These are phyloP conservation scores for Talaromyces sp. DNA, from an alignment of 2,329 filamentous ascomycete species.

Conservation along the genomic window DNA sequence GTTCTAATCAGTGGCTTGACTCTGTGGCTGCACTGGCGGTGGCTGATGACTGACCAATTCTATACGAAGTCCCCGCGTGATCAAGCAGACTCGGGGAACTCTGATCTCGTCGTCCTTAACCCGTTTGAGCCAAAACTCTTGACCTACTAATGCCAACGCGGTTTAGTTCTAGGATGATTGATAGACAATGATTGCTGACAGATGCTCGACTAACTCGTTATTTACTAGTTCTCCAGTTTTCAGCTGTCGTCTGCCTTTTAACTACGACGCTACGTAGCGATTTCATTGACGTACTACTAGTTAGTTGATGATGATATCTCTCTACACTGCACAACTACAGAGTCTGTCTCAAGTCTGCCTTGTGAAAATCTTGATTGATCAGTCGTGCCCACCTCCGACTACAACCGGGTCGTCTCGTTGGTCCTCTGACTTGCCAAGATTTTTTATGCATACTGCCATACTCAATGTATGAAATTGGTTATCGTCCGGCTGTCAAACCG, in stretches of 20 bases:
- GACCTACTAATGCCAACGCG: not conserved
- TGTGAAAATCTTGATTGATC: conserved; percentile 4
- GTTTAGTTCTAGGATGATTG: not conserved
- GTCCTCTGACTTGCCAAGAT: not conserved
- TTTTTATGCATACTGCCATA: not conserved
- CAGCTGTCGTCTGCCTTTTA: conserved; percentile 4
- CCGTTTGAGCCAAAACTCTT: not conserved
- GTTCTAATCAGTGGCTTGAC: not conserved
- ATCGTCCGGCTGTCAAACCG: not conserved
- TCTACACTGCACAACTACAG: no score
- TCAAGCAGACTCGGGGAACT: not conserved
- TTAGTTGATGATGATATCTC: not conserved
- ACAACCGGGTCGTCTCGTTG: not conserved
- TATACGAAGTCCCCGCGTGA: conserved; percentile 1
- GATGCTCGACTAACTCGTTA: not conserved
- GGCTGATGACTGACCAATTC: not conserved
- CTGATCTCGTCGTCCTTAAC: not conserved
- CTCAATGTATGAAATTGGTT: not conserved
- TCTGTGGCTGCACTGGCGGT: conserved; percentile 5
- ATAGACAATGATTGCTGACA: not conserved
- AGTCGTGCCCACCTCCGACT: not conserved
- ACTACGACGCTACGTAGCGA: not conserved
- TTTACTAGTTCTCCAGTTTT: not conserved
- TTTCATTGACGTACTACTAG: not conserved
- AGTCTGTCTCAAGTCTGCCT: not conserved